phyloP scores from a whole-genome alignment of 768 basidiomycete genomes.

The Collybiopsis luxurians region DNA sequence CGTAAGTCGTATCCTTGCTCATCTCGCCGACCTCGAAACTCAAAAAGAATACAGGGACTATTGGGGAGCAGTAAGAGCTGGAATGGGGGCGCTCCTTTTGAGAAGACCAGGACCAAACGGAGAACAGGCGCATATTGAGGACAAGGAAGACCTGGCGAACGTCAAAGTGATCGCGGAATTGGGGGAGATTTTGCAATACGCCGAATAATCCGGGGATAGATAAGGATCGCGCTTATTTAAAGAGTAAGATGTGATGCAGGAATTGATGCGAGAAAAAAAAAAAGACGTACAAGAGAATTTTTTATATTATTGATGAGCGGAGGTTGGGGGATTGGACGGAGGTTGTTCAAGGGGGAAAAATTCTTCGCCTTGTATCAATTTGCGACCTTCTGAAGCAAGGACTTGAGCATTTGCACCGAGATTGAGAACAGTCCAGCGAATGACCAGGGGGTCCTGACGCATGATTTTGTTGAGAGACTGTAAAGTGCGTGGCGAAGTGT shows the following conservation, averaged over 20 bases:
- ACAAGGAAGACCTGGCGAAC: conserved; percentile 36
- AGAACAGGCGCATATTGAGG: conserved; percentile 39
- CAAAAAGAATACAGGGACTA: conserved; percentile 52
- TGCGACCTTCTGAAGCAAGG: conserved; percentile 51
- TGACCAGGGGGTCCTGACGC: conserved; percentile 76
- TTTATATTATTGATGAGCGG: too few species aligned
- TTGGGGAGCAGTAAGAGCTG: conserved; percentile 52
- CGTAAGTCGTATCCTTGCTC: conserved; percentile 38
- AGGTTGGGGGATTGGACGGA: not conserved
- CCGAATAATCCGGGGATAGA: conserved; percentile 20
- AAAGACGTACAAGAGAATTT: too few species aligned
- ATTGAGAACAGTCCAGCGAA: conserved; percentile 81
- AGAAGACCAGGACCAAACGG: conserved; percentile 43
- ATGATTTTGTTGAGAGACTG: conserved; percentile 63
- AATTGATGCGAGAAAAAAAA: too few species aligned
- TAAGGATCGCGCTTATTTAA: conserved; percentile 11
- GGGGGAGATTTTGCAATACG: conserved; percentile 1
- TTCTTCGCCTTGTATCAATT: conserved; percentile 31
- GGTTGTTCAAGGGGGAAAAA: not conserved
- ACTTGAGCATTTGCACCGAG: conserved; percentile 73
- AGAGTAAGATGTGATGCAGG: conserved; percentile 11
- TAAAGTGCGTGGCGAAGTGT: conserved; percentile 74
- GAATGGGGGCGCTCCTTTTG: conserved; percentile 57
- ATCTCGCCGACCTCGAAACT: not conserved
- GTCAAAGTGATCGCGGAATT: conserved; percentile 34